Evolutionary conservation across 352 stramenopile species (phyloP).

Genomic region (Globisporangium camurandrum): DNA sequence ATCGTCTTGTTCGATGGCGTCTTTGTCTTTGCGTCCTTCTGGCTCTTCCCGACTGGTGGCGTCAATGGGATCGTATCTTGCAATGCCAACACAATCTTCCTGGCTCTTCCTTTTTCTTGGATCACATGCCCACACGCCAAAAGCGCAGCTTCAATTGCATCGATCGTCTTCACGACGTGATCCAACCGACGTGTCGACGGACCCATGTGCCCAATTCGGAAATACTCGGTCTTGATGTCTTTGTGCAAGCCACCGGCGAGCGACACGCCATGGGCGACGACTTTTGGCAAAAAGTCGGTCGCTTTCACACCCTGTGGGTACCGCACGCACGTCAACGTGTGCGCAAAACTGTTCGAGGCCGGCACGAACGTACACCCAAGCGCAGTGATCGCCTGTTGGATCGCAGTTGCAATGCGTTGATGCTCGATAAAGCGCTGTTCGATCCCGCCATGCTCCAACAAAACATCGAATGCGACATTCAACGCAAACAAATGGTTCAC

Average conservation of each 20-base stretch:
- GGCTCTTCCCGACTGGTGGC: constrained; percentile 33
- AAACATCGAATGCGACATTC: constrained; percentile 55
- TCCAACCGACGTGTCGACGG: constrained; percentile 67
- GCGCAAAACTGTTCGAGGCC: constrained; percentile 32
- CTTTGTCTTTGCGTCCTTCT: no score
- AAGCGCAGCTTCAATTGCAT: constrained; percentile 62
- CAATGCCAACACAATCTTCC: constrained; percentile 51
- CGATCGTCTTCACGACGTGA: constrained; percentile 65
- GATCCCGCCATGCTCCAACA: constrained; percentile 69
- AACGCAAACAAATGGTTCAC: constrained; percentile 76
- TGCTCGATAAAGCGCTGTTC: constrained; percentile 74
- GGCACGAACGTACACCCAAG: constrained; percentile 61
- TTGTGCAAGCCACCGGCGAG: constrained; percentile 69
- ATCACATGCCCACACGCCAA: constrained; percentile 66
- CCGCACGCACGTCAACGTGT: constrained; percentile 70
- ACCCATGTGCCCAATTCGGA: constrained; percentile 81
- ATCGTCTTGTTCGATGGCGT: constrained; percentile 25
- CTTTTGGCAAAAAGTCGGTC: constrained; percentile 67
- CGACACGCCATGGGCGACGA: constrained; percentile 60
- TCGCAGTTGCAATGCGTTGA: constrained; percentile 36
- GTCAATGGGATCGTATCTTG: constrained; percentile 38
- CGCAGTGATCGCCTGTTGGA: constrained; percentile 63
- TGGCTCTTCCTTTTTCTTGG: constrained; percentile 42
- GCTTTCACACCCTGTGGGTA: constrained; percentile 58
- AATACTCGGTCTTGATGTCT: constrained; percentile 81